Evolutionary conservation across 176 grass and related monocot genomes (phyloP).

Genomic region (Poa pratensis): DNA sequence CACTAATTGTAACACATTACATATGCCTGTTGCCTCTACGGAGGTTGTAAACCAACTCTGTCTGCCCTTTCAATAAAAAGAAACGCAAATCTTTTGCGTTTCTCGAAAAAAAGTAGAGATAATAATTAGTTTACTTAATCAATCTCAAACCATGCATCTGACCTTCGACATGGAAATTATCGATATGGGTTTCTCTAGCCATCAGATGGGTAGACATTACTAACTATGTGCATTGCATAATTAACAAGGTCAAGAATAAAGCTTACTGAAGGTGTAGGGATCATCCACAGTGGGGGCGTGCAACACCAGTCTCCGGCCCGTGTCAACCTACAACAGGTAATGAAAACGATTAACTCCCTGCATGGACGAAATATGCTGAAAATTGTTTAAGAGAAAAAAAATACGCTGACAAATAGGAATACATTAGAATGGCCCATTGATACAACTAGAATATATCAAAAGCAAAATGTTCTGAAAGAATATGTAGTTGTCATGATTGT

Average conservation of each 20-base stretch:
- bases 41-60: too few relatives aligned
- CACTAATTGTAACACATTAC: too few relatives aligned
- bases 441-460: conserved; percentile 11
- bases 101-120: neutral
- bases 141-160: conserved; percentile 9
- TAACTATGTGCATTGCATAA: conserved; percentile 25
- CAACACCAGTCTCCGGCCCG: neutral
- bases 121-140: conserved; percentile 2
- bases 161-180: conserved; percentile 2
- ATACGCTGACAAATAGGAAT: neutral
- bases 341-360: neutral
- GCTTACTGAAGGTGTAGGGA: conserved; percentile 35
- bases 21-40: too few relatives aligned
- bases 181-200: neutral
- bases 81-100: too few relatives aligned
- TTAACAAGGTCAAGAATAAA: conserved; percentile 31
- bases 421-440: conserved; percentile 13
- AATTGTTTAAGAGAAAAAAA: neutral
- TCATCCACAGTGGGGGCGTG: neutral
- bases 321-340: conserved; percentile 36
- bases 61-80: too few relatives aligned
- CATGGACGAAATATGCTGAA: conserved; percentile 5
- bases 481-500: conserved; percentile 17
- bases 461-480: neutral
- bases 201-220: conserved; percentile 27